A percentile compares a stretch with the other conserved stretches of the same genome.
Conservation (phyloP, 1,284 basidiomycete species). For the Somion occarium region DNA sequence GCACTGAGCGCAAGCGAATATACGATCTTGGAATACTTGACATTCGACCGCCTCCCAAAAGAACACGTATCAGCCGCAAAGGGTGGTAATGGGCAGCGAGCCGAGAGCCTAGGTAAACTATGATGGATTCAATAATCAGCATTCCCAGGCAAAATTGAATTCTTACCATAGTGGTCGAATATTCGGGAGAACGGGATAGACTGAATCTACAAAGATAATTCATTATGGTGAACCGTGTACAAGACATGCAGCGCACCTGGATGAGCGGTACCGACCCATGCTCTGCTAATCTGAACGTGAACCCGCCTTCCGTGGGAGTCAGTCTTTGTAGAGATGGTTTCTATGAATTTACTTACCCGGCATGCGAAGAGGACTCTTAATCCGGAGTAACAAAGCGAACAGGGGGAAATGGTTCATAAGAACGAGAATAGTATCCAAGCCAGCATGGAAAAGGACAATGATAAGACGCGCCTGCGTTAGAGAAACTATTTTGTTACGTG, state of each 20-base stretch:
- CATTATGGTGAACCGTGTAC: too few species aligned
- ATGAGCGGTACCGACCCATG: too few species aligned
- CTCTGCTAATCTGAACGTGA: conserved; percentile 6
- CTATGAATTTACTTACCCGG: conserved; percentile 49
- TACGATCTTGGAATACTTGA: conserved; percentile 19
- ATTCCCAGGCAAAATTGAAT: too few species aligned
- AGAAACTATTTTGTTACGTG: not conserved
- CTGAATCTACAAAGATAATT: conserved; percentile 14
- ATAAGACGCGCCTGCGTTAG: conserved; percentile 52
- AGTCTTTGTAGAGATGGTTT: not conserved
- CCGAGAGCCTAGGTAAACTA: conserved; percentile 20
- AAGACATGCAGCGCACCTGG: too few species aligned
- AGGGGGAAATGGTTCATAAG: conserved; percentile 90
- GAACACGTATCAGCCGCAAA: conserved; percentile 18
- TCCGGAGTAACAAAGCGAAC: conserved; percentile 81
- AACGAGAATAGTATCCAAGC: conserved; percentile 60
- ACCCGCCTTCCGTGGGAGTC: conserved; percentile 3
- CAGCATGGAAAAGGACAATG: conserved; percentile 55
- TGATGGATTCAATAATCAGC: too few species aligned
- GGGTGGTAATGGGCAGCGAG: conserved; percentile 23
- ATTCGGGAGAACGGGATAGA: conserved; percentile 20
- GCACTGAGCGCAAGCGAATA: conserved; percentile 8
- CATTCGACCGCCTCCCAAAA: conserved; percentile 18
- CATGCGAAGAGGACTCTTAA: conserved; percentile 81
- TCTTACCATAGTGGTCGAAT: conserved; percentile 24